These are phyloP conservation scores for Avena sativa DNA, from an alignment of 176 grass and related monocot species.

Conservation along the genomic window DNA sequence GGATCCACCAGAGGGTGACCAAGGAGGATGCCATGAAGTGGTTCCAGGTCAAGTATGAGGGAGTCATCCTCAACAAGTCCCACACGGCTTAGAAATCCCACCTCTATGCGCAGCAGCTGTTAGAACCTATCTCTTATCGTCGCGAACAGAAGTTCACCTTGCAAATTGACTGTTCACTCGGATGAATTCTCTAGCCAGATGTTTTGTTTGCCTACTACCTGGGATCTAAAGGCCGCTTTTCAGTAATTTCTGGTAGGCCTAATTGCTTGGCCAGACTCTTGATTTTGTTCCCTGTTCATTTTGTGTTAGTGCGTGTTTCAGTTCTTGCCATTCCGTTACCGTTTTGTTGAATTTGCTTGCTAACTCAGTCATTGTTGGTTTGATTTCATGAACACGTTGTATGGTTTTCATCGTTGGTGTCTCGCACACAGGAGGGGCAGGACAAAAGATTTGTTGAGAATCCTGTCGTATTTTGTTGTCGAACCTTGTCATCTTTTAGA, in stretches of 20 bases:
- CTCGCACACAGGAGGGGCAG: too few relatives aligned
- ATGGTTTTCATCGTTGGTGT: background rate
- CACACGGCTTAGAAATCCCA: constrained; percentile 38
- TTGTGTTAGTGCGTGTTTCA: background rate
- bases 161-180: constrained; percentile 21
- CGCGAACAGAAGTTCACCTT: constrained; percentile 27
- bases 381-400: background rate
- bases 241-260: background rate
- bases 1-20: constrained; percentile 70
- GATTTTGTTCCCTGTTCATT: background rate
- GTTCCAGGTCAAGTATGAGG: constrained; percentile 80
- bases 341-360: background rate
- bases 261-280: background rate
- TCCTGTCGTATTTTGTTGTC: too few relatives aligned
- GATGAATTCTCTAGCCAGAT: constrained; percentile 18
- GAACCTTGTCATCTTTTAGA: too few relatives aligned
- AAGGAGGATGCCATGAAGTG: constrained; percentile 78
- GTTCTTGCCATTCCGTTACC: background rate
- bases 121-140: background rate
- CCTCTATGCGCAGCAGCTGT: background rate
- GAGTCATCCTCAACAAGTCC: constrained; percentile 71
- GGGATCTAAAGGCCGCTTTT: background rate
- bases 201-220: constrained; percentile 26
- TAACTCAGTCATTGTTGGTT: too few relatives aligned
- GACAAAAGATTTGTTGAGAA: too few relatives aligned